These are phyloP conservation scores for Candida hispaniensis DNA, from an alignment of 805 yeast genomes.

Conservation along the genomic window DNA sequence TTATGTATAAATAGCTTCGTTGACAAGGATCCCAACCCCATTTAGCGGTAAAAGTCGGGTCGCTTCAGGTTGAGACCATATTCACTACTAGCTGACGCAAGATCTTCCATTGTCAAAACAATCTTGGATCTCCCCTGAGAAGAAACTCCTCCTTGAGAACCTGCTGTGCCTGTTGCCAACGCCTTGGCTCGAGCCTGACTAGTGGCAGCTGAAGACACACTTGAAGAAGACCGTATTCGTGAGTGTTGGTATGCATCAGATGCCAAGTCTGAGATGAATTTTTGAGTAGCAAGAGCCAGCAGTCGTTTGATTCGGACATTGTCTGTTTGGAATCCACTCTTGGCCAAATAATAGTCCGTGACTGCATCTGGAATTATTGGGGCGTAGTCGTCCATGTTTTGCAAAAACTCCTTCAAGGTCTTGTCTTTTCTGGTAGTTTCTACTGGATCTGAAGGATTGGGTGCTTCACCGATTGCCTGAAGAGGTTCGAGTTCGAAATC, in stretches of 20 bases:
- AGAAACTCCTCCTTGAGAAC: conserved; percentile 29
- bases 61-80: conserved; percentile 82
- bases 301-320: conserved; percentile 72
- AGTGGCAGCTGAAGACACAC: conserved; percentile 75
- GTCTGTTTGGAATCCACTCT: conserved; percentile 72
- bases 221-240: conserved; percentile 75
- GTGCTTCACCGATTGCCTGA: conserved; percentile 19
- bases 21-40: no score
- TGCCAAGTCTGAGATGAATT: conserved; percentile 87
- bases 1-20: not conserved
- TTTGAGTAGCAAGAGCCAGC: conserved; percentile 90
- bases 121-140: conserved; percentile 54
- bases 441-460: conserved; percentile 20
- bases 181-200: conserved; percentile 82
- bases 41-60: conserved; percentile 84
- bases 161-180: conserved; percentile 41
- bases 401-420: conserved; percentile 62
- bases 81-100: conserved; percentile 85
- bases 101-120: conserved; percentile 84
- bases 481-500: conserved; percentile 17
- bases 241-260: conserved; percentile 95
- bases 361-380: conserved; percentile 97
- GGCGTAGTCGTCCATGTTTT: conserved; percentile 85
- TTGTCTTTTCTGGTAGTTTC: conserved; percentile 25
- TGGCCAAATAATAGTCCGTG: conserved; percentile 79